Percentiles rank a stretch among this genome's conserved stretches.
phyloP scores from a whole-genome alignment of 2,329 filamentous ascomycete species.

The Fusarium subtropicale region DNA sequence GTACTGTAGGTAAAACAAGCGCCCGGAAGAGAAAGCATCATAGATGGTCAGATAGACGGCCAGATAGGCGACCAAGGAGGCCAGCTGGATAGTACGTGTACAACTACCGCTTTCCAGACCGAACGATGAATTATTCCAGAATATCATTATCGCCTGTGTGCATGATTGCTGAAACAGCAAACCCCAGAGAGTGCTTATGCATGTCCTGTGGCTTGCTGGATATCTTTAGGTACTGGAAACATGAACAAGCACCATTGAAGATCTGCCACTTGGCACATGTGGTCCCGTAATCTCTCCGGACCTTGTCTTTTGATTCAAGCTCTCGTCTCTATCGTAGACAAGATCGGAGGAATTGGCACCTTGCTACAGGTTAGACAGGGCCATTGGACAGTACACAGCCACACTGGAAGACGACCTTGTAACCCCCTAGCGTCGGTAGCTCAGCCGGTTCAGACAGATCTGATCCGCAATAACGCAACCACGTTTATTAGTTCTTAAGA shows the following conservation, averaged over 20 bases:
- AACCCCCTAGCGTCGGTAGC: constrained; percentile 29
- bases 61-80: constrained; percentile 17
- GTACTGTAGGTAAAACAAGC: constrained; percentile 38
- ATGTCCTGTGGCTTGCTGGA: constrained; percentile 1
- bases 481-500: constrained; percentile 6
- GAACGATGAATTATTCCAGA: constrained; percentile 2
- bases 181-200: neutral
- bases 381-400: constrained; percentile 27
- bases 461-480: constrained; percentile 34
- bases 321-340: constrained; percentile 11
- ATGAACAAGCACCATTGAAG: constrained; percentile 31
- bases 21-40: constrained; percentile 30
- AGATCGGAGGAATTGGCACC: constrained; percentile 22
- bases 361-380: constrained; percentile 22
- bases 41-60: constrained; percentile 3
- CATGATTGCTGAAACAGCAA: constrained; percentile 8
- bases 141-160: constrained; percentile 1
- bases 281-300: constrained; percentile 36
- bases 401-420: constrained; percentile 8
- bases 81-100: constrained; percentile 14
- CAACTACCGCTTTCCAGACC: constrained; percentile 11
- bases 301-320: constrained; percentile 12
- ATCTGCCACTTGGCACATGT: constrained; percentile 43
- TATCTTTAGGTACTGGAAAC: constrained; percentile 4
- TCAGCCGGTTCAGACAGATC: constrained; percentile 40